A percentile compares a stretch with the other conserved stretches of the same genome.
Conservation (phyloP, 2,329 filamentous ascomycete species). For the Elsinoe arachidis region DNA sequence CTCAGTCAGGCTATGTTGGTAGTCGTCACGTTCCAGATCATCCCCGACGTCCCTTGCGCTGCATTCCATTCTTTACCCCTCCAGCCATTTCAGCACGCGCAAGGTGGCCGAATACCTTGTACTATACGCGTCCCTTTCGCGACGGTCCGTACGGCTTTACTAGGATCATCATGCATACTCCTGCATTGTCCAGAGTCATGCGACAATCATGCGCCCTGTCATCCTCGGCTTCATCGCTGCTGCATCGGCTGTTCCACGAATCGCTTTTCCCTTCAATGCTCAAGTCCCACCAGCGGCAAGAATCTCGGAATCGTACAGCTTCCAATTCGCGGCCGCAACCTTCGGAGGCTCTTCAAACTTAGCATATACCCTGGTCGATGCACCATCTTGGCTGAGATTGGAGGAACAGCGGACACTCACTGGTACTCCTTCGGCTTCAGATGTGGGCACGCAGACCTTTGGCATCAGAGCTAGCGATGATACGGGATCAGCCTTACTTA, state of each 20-base stretch:
- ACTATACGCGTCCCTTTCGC: slow-evolving; percentile 7
- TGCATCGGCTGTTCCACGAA: slow-evolving; percentile 22
- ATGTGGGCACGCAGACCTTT: slow-evolving; percentile 53
- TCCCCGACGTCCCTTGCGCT: background rate
- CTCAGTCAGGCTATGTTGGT: background rate
- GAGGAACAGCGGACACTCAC: slow-evolving; percentile 58
- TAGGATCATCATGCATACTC: slow-evolving; percentile 11
- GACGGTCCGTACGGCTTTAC: background rate
- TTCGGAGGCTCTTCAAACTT: slow-evolving; percentile 51
- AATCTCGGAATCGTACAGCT: slow-evolving; percentile 57
- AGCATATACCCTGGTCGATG: slow-evolving; percentile 56
- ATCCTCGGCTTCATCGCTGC: slow-evolving; percentile 34
- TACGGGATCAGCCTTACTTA: slow-evolving; percentile 54
- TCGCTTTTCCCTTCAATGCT: slow-evolving; percentile 68
- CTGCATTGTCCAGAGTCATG: slow-evolving; percentile 1
- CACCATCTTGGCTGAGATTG: slow-evolving; percentile 67
- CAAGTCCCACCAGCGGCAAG: slow-evolving; percentile 75
- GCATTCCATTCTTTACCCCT: slow-evolving; percentile 9
- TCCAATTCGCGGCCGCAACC: slow-evolving; percentile 64
- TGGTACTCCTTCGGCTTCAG: slow-evolving; percentile 55
- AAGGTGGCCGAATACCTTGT: slow-evolving; percentile 4
- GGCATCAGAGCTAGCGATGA: slow-evolving; percentile 61
- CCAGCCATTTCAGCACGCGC: slow-evolving; percentile 6
- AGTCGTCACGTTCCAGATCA: background rate
- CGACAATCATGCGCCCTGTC: slow-evolving; percentile 43